Percentiles rank a stretch among this genome's conserved stretches.
phyloP scores from a whole-genome alignment of 2,329 filamentous ascomycete genomes.

The Xylariaceae sp. region DNA sequence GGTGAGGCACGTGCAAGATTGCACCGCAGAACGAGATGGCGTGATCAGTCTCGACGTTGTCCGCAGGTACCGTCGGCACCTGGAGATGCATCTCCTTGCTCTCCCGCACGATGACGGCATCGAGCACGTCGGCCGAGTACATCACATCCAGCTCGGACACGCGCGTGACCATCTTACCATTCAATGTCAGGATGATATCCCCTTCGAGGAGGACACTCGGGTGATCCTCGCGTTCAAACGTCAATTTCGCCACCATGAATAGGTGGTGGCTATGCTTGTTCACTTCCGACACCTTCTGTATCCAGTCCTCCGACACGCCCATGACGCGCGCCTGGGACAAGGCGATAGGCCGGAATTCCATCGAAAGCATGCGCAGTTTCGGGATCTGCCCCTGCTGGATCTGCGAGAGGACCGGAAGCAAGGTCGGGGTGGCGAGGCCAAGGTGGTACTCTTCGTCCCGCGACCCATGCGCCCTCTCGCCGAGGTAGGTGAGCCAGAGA shows the following conservation, averaged over 20 bases:
- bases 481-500: slow-evolving; percentile 93
- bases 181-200: slow-evolving; percentile 86
- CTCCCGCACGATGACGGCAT: slow-evolving; percentile 81
- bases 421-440: slow-evolving; percentile 79
- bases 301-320: slow-evolving; percentile 95
- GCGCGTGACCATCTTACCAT: slow-evolving; percentile 86
- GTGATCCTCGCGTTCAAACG: slow-evolving; percentile 51
- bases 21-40: slow-evolving; percentile 94
- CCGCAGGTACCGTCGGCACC: slow-evolving; percentile 79
- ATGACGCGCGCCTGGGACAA: slow-evolving; percentile 97
- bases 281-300: slow-evolving; percentile 77
- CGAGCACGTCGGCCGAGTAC: slow-evolving; percentile 81
- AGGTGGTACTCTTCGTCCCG: slow-evolving; percentile 97
- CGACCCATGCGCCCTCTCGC: slow-evolving; percentile 74
- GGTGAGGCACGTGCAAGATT: slow-evolving; percentile 86
- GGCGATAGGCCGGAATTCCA: slow-evolving; percentile 90
- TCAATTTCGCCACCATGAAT: slow-evolving; percentile 95
- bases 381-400: slow-evolving; percentile 77
- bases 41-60: slow-evolving; percentile 86
- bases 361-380: slow-evolving; percentile 81
- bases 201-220: slow-evolving; percentile 70
- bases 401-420: slow-evolving; percentile 82
- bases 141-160: slow-evolving; percentile 92
- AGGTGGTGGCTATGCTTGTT: slow-evolving; percentile 93
- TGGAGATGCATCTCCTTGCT: slow-evolving; percentile 71